Base-by-base conservation (phyloP, 305 asterid species). In the Fraxinus paxiana region DNA sequence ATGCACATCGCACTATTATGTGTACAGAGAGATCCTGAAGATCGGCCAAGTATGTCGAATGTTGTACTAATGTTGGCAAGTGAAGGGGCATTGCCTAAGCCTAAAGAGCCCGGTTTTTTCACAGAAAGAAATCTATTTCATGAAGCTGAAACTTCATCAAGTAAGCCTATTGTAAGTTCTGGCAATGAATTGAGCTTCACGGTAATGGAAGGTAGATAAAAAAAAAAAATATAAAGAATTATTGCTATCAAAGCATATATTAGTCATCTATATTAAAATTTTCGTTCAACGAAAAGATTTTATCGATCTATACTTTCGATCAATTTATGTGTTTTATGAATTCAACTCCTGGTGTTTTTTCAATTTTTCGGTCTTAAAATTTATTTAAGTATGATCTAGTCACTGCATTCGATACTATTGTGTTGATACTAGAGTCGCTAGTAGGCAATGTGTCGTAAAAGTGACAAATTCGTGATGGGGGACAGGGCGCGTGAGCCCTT, bases 61-160 rank as follows among this genome's bases (percentile, higher is more conserved):
- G 82, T 79, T 43, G 82, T 79, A 33, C 67, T 43, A 33, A 79
- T 79, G 82, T 46, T 79, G 77, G 54, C 15, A 10, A 79, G 82
- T 59, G 82, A 70, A 1, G 77, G 77, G 12, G 15, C 34, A 28
- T 46, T 79, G 54, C 77, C 82, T 15, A 43, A 8, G 46, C 82
- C 82, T 1, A 79, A 79, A 69, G 82, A 79, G 51, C 77, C 82
- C 2, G 82, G 82, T 6, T 79, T 79, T 70, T 79, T 79, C 77
- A 79, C 77, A 0, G 77, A 70, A 69, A 79, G 82, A 48, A 46
- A 67, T 35, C 2, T 69, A 12, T 65, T 69, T n/a, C 48, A 12
- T 43, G 76, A 69, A 24, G 63, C 70, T 13, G 76, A 79, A 10
- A 26, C 69, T 6, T 79, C 67, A 34, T 79, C 77, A 28, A 61